phyloP scores from a whole-genome alignment of 208 protist species.

The Phytomonas sp. region DNA sequence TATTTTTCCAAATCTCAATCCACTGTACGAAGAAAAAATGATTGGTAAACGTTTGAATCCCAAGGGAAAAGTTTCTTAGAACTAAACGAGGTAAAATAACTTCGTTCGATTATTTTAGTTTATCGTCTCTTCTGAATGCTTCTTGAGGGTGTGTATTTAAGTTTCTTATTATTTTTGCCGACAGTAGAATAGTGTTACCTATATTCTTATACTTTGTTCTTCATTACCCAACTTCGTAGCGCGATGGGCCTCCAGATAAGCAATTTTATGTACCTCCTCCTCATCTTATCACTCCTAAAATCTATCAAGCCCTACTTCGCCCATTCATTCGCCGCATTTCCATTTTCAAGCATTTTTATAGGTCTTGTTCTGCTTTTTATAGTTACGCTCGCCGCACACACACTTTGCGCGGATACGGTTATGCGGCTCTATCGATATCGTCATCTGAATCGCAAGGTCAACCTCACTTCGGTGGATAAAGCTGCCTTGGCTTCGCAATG shows the following conservation, averaged over 20 bases:
- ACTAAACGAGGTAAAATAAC: neutral
- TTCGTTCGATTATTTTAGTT: neutral
- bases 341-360: neutral
- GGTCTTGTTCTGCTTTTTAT: conserved; percentile 15
- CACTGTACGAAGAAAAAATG: neutral
- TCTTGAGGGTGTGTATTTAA: neutral
- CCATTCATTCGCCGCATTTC: neutral
- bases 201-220: neutral
- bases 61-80: neutral
- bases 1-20: neutral
- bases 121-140: neutral
- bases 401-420: conserved; percentile 15
- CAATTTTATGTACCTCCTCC: neutral
- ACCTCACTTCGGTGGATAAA: neutral
- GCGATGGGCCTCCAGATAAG: neutral
- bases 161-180: neutral
- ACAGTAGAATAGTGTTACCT: neutral
- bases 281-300: neutral
- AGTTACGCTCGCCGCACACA: conserved; percentile 9
- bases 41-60: neutral
- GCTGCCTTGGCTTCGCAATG: neutral
- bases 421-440: conserved; percentile 14
- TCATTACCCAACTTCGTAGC: neutral
- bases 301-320: neutral
- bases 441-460: neutral